Evolutionary conservation across 2,329 filamentous ascomycete genomes (phyloP).

Genomic region (Curvularia hawaiiensis): DNA sequence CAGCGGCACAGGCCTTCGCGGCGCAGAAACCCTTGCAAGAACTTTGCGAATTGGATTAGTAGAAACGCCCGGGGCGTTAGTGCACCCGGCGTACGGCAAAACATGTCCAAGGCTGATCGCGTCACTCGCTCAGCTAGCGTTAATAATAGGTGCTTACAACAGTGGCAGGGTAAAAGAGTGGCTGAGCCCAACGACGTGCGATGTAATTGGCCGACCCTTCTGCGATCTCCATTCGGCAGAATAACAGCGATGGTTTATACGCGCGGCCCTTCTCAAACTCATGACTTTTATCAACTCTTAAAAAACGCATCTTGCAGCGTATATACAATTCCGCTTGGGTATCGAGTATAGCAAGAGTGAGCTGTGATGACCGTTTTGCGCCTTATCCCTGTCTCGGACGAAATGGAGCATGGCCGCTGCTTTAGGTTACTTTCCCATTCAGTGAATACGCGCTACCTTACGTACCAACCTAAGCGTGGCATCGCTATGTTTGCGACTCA

Average conservation of each 20-base stretch:
- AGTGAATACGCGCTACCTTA: neutral
- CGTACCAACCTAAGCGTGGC: neutral
- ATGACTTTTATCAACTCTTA: neutral
- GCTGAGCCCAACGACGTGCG: slow-evolving; percentile 2
- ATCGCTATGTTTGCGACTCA: neutral
- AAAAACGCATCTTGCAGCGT: neutral
- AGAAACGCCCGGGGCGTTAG: neutral
- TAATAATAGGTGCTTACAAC: slow-evolving; percentile 12
- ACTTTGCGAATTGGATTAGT: neutral
- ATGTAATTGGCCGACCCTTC: slow-evolving; percentile 1
- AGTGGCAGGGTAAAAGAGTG: slow-evolving; percentile 6
- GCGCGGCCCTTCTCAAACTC: neutral
- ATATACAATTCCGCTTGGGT: neutral
- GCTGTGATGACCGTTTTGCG: neutral
- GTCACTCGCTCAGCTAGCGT: slow-evolving; percentile 6
- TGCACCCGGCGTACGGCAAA: slow-evolving; percentile 3
- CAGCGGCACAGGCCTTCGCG: neutral
- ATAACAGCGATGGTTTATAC: neutral
- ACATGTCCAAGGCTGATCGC: slow-evolving; percentile 5
- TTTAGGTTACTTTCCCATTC: neutral
- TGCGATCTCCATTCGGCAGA: neutral
- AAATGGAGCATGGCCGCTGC: neutral
- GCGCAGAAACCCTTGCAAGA: neutral
- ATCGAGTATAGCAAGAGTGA: neutral
- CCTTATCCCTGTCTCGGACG: neutral